A percentile compares a stretch with the other conserved stretches of the same genome.
Conservation (phyloP, 1,139 yeast species). For the Wickerhamomyces sp. region DNA sequence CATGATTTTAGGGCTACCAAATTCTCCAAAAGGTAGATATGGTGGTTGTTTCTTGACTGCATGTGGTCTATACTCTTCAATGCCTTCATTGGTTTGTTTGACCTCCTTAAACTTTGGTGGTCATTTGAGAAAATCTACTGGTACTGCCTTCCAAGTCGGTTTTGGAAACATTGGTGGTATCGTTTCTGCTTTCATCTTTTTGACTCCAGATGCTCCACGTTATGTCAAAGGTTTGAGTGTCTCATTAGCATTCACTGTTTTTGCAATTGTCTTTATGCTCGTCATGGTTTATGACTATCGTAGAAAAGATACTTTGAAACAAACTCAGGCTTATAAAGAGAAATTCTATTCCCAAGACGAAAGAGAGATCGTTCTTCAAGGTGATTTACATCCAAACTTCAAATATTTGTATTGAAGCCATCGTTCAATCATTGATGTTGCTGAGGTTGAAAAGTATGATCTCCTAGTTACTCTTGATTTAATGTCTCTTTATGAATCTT, state of each 20-base stretch:
- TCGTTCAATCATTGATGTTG: too few relatives aligned
- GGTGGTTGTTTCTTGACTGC: slow-evolving; percentile 71
- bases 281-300: slow-evolving; percentile 39
- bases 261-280: slow-evolving; percentile 43
- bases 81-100: slow-evolving; percentile 79
- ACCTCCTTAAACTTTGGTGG: slow-evolving; percentile 55
- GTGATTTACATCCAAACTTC: slow-evolving; percentile 62
- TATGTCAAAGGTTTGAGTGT: slow-evolving; percentile 38
- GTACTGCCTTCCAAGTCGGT: slow-evolving; percentile 74
- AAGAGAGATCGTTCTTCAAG: slow-evolving; percentile 37
- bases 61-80: slow-evolving; percentile 61
- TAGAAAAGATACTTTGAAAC: slow-evolving; percentile 40
- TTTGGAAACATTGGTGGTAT: slow-evolving; percentile 85
- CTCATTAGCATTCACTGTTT: slow-evolving; percentile 45
- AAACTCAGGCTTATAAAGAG: slow-evolving; percentile 26
- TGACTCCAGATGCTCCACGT: slow-evolving; percentile 29
- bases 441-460: too few relatives aligned
- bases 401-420: slow-evolving; percentile 31
- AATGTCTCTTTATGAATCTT: too few relatives aligned
- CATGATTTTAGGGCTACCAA: slow-evolving; percentile 38
- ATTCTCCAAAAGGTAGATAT: slow-evolving; percentile 42
- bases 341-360: slow-evolving; percentile 40
- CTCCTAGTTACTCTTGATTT: too few relatives aligned
- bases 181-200: slow-evolving; percentile 51
- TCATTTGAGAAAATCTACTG: slow-evolving; percentile 65